Conservation (phyloP, 2,329 filamentous ascomycete species). For the Fusarium staphyleae region DNA sequence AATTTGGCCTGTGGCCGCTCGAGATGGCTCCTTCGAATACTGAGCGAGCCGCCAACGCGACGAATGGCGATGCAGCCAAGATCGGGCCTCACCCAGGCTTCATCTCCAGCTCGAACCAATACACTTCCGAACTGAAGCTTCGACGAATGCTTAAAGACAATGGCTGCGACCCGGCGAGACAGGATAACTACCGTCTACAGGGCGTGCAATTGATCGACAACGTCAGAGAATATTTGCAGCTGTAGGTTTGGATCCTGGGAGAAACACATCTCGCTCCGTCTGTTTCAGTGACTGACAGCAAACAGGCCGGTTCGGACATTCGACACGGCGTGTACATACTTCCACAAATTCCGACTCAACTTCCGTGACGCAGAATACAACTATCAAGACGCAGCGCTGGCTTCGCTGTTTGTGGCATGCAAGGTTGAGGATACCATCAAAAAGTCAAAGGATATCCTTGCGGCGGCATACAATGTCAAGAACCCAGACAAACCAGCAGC, state of each 20-base stretch:
- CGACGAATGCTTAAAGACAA: constrained; percentile 74
- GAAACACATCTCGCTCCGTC: too few species aligned
- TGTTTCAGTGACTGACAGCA: constrained; percentile 13
- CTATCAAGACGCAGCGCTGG: constrained; percentile 84
- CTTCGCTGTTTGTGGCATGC: constrained; percentile 89
- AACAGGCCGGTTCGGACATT: constrained; percentile 85
- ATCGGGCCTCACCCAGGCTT: constrained; percentile 56
- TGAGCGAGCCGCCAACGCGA: constrained; percentile 10
- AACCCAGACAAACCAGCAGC: constrained; percentile 70
- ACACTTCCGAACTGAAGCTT: constrained; percentile 82
- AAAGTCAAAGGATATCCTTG: constrained; percentile 92
- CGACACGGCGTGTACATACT: constrained; percentile 90
- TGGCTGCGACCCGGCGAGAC: constrained; percentile 76
- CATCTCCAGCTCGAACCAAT: constrained; percentile 66
- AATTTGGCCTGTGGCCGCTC: background rate
- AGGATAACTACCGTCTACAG: constrained; percentile 81
- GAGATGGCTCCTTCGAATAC: constrained; percentile 28
- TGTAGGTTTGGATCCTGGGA: constrained; percentile 59
- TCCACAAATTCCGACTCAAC: constrained; percentile 88
- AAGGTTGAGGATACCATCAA: constrained; percentile 99
- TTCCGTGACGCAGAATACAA: constrained; percentile 88
- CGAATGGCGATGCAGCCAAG: constrained; percentile 35
- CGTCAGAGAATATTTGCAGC: constrained; percentile 76
- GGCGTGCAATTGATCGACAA: constrained; percentile 90
- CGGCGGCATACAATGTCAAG: constrained; percentile 87